Conservation (phyloP, 495 filamentous ascomycete genomes). For the Trichoderma virens region DNA sequence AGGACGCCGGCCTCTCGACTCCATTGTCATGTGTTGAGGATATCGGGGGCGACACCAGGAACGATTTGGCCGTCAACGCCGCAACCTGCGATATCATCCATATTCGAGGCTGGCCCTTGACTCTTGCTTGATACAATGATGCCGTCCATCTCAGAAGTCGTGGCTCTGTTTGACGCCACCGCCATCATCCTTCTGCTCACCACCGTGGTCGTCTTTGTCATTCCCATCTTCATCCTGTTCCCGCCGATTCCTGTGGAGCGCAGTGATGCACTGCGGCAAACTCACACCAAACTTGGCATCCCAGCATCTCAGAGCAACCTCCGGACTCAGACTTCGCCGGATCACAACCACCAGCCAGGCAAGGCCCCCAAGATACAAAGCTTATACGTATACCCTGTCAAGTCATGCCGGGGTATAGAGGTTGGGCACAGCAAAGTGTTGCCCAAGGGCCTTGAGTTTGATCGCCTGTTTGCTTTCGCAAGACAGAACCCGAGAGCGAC, state of each 20-base stretch:
- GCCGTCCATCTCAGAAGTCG: not conserved
- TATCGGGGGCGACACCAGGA: not conserved
- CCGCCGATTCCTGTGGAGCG: constrained; percentile 35
- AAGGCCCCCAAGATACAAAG: constrained; percentile 52
- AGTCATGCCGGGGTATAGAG: constrained; percentile 79
- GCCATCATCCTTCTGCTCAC: constrained; percentile 34
- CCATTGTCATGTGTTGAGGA: too few species aligned
- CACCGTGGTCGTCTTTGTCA: constrained; percentile 39
- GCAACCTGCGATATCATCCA: not conserved
- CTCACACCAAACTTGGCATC: constrained; percentile 33
- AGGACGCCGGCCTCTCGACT: too few species aligned
- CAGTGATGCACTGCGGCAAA: constrained; percentile 41
- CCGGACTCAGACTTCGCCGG: constrained; percentile 29
- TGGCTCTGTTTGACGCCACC: constrained; percentile 16
- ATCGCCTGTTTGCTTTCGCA: constrained; percentile 79
- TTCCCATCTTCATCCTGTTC: constrained; percentile 40
- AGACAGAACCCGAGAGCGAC: constrained; percentile 46
- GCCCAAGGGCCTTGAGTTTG: constrained; percentile 66
- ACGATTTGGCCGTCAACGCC: not conserved
- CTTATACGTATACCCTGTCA: constrained; percentile 81
- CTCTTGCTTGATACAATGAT: constrained; percentile 13
- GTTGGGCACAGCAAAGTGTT: constrained; percentile 58
- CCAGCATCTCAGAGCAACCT: constrained; percentile 33
- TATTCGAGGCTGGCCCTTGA: not conserved
- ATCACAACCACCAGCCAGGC: constrained; percentile 24